Percentiles rank a stretch among this genome's conserved stretches.
Conservation (phyloP, 1,284 basidiomycete genomes). For the Ceratobasidium sp. region DNA sequence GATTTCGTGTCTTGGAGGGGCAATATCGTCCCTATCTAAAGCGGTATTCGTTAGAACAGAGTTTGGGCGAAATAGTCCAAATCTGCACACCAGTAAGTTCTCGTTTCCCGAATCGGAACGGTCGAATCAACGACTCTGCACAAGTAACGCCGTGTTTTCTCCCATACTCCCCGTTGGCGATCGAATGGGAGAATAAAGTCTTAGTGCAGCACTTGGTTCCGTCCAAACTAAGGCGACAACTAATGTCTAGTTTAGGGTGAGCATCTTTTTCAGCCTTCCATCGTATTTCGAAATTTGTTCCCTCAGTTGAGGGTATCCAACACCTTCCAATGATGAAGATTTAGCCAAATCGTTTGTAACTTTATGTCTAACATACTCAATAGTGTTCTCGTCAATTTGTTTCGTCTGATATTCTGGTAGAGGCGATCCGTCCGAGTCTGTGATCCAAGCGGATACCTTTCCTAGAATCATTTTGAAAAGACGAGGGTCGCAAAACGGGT, state of each 20-base stretch:
- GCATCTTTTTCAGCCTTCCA: neutral
- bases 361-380: conserved; percentile 14
- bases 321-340: neutral
- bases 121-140: neutral
- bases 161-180: no score
- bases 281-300: conserved; percentile 17
- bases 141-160: no score
- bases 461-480: conserved; percentile 13
- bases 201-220: no score
- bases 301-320: conserved; percentile 14
- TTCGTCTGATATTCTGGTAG: conserved; percentile 4
- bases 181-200: no score
- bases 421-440: neutral
- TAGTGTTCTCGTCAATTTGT: conserved; percentile 17
- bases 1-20: neutral
- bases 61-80: neutral
- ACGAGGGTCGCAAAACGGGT: neutral
- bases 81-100: conserved; percentile 7
- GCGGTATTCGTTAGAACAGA: neutral
- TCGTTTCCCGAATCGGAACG: conserved; percentile 2
- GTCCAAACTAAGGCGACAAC: no score
- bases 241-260: no score
- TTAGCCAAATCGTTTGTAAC: neutral
- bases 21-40: conserved; percentile 9
- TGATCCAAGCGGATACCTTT: conserved; percentile 2